Evolutionary conservation across 202 grass and related monocot genomes (phyloP).

Genomic region (Schoenoplectus triqueter): DNA sequence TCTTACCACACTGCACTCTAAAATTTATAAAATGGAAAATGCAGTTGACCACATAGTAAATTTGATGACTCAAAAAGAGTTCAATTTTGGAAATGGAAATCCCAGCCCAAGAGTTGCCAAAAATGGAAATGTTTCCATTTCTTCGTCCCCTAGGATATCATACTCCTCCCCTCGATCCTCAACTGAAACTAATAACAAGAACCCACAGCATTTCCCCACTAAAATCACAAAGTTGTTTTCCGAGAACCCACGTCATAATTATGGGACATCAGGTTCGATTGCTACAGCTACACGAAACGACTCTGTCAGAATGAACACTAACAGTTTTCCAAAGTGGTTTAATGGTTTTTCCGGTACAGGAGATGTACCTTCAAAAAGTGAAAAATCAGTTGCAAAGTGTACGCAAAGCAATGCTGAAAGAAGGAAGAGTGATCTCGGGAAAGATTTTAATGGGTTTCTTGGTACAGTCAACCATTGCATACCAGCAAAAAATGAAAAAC

Average conservation of each 20-base stretch:
- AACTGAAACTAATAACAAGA: slow-evolving; percentile 63
- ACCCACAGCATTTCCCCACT: slow-evolving; percentile 48
- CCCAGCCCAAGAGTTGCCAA: slow-evolving; percentile 62
- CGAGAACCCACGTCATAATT: slow-evolving; percentile 51
- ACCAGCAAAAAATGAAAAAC: slow-evolving; percentile 34
- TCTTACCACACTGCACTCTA: slow-evolving; percentile 66
- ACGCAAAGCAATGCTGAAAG: background rate
- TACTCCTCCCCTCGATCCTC: slow-evolving; percentile 65
- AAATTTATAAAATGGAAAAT: slow-evolving; percentile 88
- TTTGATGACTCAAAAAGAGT: slow-evolving; percentile 72
- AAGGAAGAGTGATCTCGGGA: slow-evolving; percentile 11
- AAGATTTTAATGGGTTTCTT: slow-evolving; percentile 26
- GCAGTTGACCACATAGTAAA: slow-evolving; percentile 62
- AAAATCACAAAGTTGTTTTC: slow-evolving; percentile 64
- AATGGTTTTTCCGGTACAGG: slow-evolving; percentile 24
- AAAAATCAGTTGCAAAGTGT: slow-evolving; percentile 27
- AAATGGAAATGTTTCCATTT: slow-evolving; percentile 56
- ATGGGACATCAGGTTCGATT: slow-evolving; percentile 48
- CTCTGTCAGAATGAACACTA: background rate
- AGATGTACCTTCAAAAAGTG: slow-evolving; percentile 13
- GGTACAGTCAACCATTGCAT: background rate
- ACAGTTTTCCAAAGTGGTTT: slow-evolving; percentile 14
- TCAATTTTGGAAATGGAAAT: slow-evolving; percentile 39
- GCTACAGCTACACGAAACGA: slow-evolving; percentile 22
- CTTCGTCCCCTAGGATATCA: slow-evolving; percentile 78